Evolutionary conservation across 345 rosid genomes (phyloP), one percentile per base, ranked within the genome.

Genomic region (Eucalyptus tenuipes): DNA sequence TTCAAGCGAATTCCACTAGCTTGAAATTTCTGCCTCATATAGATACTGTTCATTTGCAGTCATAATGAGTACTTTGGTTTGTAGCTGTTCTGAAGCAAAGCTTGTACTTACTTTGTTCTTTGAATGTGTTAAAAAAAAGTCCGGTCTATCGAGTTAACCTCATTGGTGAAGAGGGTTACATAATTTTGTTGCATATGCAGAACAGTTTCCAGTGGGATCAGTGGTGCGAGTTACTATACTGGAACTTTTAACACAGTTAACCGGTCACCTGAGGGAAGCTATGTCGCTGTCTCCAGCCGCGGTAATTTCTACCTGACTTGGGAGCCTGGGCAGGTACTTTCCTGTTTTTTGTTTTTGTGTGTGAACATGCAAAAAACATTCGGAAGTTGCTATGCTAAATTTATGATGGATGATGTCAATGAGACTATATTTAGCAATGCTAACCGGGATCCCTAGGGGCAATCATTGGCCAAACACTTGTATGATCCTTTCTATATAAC

Each of bases 191-290:
- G 89, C 91, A 89, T 90, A 91, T 96, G 88, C 99, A 96, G 99
- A 94, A 97, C 99, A 94, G 99, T 97, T 68, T 97, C 99, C 31
- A 96, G 99, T 87, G 98, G 99, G 88, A 97, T 97, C 68, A 96
- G 99, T 93, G 99, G 99, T 89, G 99, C 99, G 53, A 97, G 99
- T 90, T 97, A 97, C 91, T 97, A 97, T 88, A 96, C 98, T 2
- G 99, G 99, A 90, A 96, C 98, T 40, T 97, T 97, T 91, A 97
- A 96, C 90, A 95, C 97, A 1, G 98, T 96, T 59, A 97, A 97
- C 86, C 96, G 99, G 87, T 96, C 99, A 87, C 98, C 99, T 37
- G 96, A 95, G 88, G 99, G 99, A 91, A 95, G 87, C 92, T 97
- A 97, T 91, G 98, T 97, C 27, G 99, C 99, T 89, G 99, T 97